phyloP scores from a whole-genome alignment of 345 rosid species.

The Boechera divaricarpa region DNA sequence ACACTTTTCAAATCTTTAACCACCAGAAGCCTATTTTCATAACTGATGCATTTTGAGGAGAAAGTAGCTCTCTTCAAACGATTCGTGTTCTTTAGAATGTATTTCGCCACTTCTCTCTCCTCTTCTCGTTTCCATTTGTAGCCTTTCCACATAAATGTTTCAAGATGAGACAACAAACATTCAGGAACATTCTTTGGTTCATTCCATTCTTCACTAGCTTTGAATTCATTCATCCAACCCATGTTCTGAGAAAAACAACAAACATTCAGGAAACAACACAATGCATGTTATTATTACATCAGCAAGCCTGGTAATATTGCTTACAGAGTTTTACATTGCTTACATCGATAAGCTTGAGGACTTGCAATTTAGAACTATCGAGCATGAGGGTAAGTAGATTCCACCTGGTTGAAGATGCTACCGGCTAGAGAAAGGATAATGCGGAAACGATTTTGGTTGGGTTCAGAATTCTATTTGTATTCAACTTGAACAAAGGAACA shows the following conservation, averaged over 20 bases:
- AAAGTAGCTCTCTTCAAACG: neutral
- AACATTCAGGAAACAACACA: too few species aligned
- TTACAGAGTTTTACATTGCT: neutral
- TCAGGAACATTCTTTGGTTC: neutral
- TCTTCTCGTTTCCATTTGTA: too few species aligned
- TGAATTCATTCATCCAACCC: neutral
- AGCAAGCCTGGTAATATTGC: neutral
- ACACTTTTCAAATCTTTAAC: neutral
- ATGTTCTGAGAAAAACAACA: neutral
- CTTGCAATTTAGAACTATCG: neutral
- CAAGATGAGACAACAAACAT: too few species aligned
- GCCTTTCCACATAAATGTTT: too few species aligned
- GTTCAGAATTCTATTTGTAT: too few species aligned
- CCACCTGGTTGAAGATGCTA: neutral
- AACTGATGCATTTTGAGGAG: neutral
- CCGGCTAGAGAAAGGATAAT: too few species aligned
- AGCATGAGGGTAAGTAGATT: neutral
- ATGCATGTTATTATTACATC: too few species aligned
- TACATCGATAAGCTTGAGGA: neutral
- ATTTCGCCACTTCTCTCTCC: too few species aligned
- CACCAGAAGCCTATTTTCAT: neutral
- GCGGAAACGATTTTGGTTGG: too few species aligned
- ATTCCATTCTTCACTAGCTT: neutral
- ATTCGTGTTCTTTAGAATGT: neutral
- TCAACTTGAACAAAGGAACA: too few species aligned